A percentile compares a stretch with the other conserved stretches of the same genome.
Evolutionary conservation across 1,284 basidiomycete species (phyloP).

Genomic region (Pyrrhoderma noxium): DNA sequence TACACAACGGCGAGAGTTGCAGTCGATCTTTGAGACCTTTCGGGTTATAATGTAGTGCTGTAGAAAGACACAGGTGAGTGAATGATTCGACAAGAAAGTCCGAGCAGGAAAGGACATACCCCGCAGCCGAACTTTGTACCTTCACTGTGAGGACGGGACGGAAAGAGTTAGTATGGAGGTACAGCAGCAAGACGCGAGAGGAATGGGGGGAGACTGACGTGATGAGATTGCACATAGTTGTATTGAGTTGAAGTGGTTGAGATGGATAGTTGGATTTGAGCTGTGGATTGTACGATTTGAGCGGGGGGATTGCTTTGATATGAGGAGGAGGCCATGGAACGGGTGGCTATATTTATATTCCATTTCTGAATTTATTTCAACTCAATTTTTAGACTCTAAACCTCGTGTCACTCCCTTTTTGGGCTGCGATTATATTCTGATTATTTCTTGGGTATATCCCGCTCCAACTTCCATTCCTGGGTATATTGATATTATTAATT

Average conservation of each 20-base stretch:
- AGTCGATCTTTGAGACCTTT: constrained; percentile 56
- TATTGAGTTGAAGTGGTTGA: constrained; percentile 5
- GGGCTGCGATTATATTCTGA: background rate
- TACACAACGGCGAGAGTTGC: constrained; percentile 48
- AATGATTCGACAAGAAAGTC: constrained; percentile 15
- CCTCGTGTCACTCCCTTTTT: background rate
- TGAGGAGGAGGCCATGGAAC: constrained; percentile 19
- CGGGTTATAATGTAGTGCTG: constrained; percentile 55
- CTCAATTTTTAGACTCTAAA: too few relatives aligned
- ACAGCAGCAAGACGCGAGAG: constrained; percentile 9
- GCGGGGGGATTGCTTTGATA: constrained; percentile 16
- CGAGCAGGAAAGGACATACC: constrained; percentile 38
- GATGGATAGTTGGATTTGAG: constrained; percentile 7
- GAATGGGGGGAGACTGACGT: constrained; percentile 47
- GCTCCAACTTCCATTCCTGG: background rate
- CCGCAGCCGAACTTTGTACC: constrained; percentile 71
- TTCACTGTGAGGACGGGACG: constrained; percentile 41
- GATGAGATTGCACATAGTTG: constrained; percentile 61
- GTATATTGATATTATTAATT: too few relatives aligned
- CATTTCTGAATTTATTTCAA: background rate
- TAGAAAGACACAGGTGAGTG: constrained; percentile 20
- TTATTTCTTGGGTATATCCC: too few relatives aligned
- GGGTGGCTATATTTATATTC: constrained; percentile 20
- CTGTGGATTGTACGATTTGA: background rate
- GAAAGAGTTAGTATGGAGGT: constrained; percentile 13